A percentile compares a stretch with the other conserved stretches of the same genome.
Conservation (phyloP, 331 rosid species). For the Arachis monticola region DNA sequence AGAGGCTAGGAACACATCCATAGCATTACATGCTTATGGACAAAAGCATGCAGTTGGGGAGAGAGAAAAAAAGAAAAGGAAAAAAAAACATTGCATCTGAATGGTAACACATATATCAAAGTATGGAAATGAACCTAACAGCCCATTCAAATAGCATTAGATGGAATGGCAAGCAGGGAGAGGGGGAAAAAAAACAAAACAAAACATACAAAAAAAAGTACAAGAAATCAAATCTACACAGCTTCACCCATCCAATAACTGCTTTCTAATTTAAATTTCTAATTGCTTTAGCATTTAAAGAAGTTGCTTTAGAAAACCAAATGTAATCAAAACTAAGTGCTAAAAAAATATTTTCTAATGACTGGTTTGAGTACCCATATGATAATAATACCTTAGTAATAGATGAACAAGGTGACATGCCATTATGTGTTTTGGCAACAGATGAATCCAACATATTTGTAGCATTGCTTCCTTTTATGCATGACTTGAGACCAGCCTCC, state of each 20-base stretch:
- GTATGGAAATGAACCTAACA: not conserved
- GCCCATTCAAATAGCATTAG: slow-evolving; percentile 13
- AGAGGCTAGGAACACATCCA: not conserved
- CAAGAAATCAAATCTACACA: slow-evolving; percentile 16
- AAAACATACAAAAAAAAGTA: not conserved
- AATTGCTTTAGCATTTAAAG: slow-evolving; percentile 5
- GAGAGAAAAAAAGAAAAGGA: not conserved
- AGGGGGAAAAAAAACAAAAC: not conserved
- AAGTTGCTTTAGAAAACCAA: slow-evolving; percentile 26
- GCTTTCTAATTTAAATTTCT: not conserved
- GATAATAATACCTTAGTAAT: slow-evolving; percentile 63
- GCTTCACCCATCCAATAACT: slow-evolving; percentile 18
- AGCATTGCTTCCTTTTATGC: slow-evolving; percentile 51
- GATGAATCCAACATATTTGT: slow-evolving; percentile 48
- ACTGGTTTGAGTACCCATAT: slow-evolving; percentile 17
- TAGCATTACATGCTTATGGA: slow-evolving; percentile 7
- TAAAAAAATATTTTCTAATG: slow-evolving; percentile 7
- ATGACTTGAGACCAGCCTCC: slow-evolving; percentile 63
- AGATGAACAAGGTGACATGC: slow-evolving; percentile 40
- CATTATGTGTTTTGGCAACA: slow-evolving; percentile 42
- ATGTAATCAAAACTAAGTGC: slow-evolving; percentile 9
- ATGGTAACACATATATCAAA: not conserved
- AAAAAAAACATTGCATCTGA: not conserved
- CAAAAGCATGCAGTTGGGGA: slow-evolving; percentile 10
- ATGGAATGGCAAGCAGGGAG: not conserved